These are phyloP conservation scores for Aspergillus pseudonomiae DNA, from an alignment of 2,329 filamentous ascomycete species.

Conservation along the genomic window DNA sequence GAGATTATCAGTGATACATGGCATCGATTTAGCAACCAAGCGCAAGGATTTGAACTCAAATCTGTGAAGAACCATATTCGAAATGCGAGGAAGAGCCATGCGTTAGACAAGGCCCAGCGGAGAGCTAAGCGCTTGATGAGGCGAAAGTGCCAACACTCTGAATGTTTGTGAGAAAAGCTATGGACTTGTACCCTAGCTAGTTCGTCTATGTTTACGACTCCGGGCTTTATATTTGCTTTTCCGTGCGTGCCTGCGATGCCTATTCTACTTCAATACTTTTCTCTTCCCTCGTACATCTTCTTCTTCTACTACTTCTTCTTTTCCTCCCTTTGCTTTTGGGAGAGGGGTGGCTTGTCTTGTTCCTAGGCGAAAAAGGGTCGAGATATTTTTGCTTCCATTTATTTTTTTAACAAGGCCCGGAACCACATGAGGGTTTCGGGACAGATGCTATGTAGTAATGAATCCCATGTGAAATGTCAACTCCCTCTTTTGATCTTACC, in stretches of 20 bases:
- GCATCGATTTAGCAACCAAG: conserved; percentile 29
- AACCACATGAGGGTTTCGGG: conserved; percentile 9
- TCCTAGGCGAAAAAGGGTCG: neutral
- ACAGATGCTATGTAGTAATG: conserved; percentile 16
- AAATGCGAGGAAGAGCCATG: conserved; percentile 29
- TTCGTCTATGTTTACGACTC: neutral
- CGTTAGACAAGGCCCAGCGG: conserved; percentile 39
- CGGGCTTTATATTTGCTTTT: neutral
- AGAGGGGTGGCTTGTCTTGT: neutral
- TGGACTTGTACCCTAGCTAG: neutral
- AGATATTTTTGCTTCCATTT: conserved; percentile 3
- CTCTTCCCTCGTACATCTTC: neutral
- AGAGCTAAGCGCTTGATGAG: conserved; percentile 35
- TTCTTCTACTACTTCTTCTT: conserved; percentile 5
- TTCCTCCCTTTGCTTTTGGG: neutral
- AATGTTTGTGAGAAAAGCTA: conserved; percentile 9
- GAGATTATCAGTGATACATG: conserved; percentile 33
- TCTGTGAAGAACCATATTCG: conserved; percentile 33
- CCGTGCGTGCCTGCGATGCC: neutral
- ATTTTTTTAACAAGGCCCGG: neutral
- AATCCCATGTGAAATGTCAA: neutral
- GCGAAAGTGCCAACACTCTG: conserved; percentile 19
- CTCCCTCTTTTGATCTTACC: neutral
- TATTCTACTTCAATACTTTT: neutral
- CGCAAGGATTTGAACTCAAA: conserved; percentile 27